Base-by-base conservation (phyloP, 257 asterid species). In the Euphrasia confusa region DNA sequence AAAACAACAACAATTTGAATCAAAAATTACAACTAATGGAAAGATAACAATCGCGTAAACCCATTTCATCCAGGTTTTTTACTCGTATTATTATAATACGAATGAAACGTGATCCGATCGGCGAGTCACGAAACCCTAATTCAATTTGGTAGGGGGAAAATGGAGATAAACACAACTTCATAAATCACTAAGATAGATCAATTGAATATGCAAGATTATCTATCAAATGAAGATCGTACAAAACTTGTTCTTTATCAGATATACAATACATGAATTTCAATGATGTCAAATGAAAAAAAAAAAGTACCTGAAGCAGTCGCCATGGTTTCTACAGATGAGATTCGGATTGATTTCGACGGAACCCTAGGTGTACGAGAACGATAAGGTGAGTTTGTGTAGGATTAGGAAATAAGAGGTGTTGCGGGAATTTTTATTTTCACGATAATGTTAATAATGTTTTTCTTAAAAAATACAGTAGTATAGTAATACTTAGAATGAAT, bases 301-400 rank as follows among this genome's bases (percentile, higher is more conserved):
- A 2, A 2, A 42, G 61, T 68, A 88, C 94, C 87, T 81, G 94
- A 88, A 33, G 96, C 91, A 15, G 94, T 88, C 63, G 94, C 94
- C 96, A 88, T 84, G 75, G 24, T 81, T 57, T 7, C 10, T 37
- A 58, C 30, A 12, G 60, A 56, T 59, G 21, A 30, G 55, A 69
- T 55, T 60, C 18, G 21, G 70, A 44, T 50, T 2, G 40, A 40
- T n/a, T 58, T n/a, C 33, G 11, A 54, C 30, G 13, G 65, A 71
- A 44, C 68, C 64, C 71, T 26, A 11, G 30, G 40, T 35, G 10
- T 37, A 37, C 2, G 42, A 37, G 42, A 37, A 30, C 4, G 33
- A 30, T 4, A 30, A 30, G 33, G 33, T 30, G 33, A 30, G 33
- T 30, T 30, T 30, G 33, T 30, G 33, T 5, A 30, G 33, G 4